Conservation (phyloP, 2,329 filamentous ascomycete genomes). For the Tolypocladium pustulatum region DNA sequence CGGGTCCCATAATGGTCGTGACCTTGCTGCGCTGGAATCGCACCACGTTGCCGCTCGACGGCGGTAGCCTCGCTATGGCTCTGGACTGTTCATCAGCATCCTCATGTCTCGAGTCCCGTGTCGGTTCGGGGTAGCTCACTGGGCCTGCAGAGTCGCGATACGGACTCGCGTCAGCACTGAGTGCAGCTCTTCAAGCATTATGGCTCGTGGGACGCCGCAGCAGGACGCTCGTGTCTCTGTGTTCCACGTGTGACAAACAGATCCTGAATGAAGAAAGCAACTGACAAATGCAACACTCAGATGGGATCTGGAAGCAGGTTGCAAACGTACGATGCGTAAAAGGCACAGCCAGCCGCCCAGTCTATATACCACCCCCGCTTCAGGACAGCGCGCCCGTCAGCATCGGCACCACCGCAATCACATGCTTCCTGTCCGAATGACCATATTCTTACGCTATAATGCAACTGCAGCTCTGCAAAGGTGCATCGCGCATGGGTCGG, state of each 20-base stretch:
- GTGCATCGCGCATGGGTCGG: not conserved
- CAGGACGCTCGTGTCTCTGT: not conserved
- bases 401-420: not conserved
- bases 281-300: too few species aligned
- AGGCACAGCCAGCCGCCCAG: not conserved
- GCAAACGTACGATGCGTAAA: not conserved
- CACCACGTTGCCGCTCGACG: constrained; percentile 6
- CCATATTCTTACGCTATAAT: not conserved
- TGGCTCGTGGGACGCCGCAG: constrained; percentile 1
- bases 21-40: constrained; percentile 13
- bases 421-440: not conserved
- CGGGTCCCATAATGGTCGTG: constrained; percentile 8
- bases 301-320: not conserved
- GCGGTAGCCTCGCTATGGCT: constrained; percentile 1
- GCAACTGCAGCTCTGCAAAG: not conserved
- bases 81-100: not conserved
- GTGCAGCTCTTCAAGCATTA: constrained; percentile 30
- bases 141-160: constrained; percentile 34
- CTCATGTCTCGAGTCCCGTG: not conserved
- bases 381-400: not conserved
- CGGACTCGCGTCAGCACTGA: constrained; percentile 32
- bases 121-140: constrained; percentile 25
- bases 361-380: not conserved
- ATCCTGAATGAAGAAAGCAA: not conserved
- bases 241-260: not conserved